Evolutionary conservation across 192 early-diverging fungal species (phyloP).

Genomic region (Piromyces sp.): DNA sequence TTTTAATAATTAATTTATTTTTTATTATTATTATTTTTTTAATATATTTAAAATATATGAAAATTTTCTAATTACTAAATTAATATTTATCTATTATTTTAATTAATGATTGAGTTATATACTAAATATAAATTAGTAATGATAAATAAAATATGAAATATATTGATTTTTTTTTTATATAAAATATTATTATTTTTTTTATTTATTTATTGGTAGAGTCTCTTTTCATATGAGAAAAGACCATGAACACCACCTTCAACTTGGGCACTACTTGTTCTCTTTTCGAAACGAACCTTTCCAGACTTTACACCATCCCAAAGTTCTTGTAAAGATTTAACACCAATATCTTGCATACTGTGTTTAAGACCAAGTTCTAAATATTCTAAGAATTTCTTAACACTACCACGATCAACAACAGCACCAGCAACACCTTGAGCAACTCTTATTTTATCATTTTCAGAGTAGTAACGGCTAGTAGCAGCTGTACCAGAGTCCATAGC

Average conservation of each 20-base stretch:
- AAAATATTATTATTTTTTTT: too few species aligned
- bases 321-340: slow-evolving; percentile 42
- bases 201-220: slow-evolving; percentile 20
- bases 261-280: slow-evolving; percentile 86
- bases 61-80: too few species aligned
- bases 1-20: too few species aligned
- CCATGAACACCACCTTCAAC: slow-evolving; percentile 92
- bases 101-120: too few species aligned
- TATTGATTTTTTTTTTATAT: too few species aligned
- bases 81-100: too few species aligned
- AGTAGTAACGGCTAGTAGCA: slow-evolving; percentile 61
- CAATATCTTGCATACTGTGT: slow-evolving; percentile 96
- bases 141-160: too few species aligned
- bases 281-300: slow-evolving; percentile 81
- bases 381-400: slow-evolving; percentile 77
- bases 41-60: too few species aligned
- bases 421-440: slow-evolving; percentile 97
- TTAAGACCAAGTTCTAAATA: slow-evolving; percentile 88
- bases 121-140: too few species aligned
- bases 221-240: slow-evolving; percentile 67
- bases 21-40: too few species aligned
- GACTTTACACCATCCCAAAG: slow-evolving; percentile 47
- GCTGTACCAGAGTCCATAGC: slow-evolving; percentile 75
- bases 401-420: slow-evolving; percentile 93
- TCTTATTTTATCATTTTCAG: slow-evolving; percentile 91